Base-by-base conservation (phyloP, 2,329 filamentous ascomycete genomes). In the Neonectria punicea region DNA sequence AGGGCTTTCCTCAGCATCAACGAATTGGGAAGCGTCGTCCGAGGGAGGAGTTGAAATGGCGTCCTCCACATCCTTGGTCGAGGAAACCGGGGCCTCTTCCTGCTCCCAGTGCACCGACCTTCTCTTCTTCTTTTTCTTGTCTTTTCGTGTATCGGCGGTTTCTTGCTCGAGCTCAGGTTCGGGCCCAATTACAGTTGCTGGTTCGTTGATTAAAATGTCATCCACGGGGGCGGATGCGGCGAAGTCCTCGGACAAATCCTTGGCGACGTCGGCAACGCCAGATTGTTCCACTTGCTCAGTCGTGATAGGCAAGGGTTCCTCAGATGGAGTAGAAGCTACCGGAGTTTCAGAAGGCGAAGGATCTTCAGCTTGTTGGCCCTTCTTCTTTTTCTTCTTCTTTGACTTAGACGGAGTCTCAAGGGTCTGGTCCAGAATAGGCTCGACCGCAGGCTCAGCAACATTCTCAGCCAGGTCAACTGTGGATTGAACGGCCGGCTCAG, bases 331-430 rank as follows among this genome's bases (percentile, higher is more conserved):
- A 34, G 50, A 50, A n/a, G 46, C 34, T 20, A 62, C 61, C 28
- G 53, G 65, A 18, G 53, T 59, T 28, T 70, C 66, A 36, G 50
- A 49, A 46, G 53, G 49, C 22, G 47, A 25, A 28, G 65, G 34
- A 11, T 70, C 70, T 25, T 70, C 66, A 11, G 56, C 34, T 20
- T 65, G 73, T 14, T 32, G 39, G 20, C 59, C 61, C 63, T 75
- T 74, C 68, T 72, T 74, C 66, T 74, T 75, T 39, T 75, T 74
- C 54, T 68, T 66, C 41, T 75, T 75, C 51, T 75, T 74, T 34
- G 67, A 68, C 54, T 61, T 68, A 5, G 67, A 55, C 5, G 63
- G 10, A 39, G 32, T 22, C 16, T 57, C 44, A 25, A 41, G 44
- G 3, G 32, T 30, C 13, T 74, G 66, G 18, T 63, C 65, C 14